Percentiles rank a stretch among this genome's conserved stretches.
These are phyloP conservation scores for Lyophyllum decastes DNA, from an alignment of 768 basidiomycete species.

Conservation along the genomic window DNA sequence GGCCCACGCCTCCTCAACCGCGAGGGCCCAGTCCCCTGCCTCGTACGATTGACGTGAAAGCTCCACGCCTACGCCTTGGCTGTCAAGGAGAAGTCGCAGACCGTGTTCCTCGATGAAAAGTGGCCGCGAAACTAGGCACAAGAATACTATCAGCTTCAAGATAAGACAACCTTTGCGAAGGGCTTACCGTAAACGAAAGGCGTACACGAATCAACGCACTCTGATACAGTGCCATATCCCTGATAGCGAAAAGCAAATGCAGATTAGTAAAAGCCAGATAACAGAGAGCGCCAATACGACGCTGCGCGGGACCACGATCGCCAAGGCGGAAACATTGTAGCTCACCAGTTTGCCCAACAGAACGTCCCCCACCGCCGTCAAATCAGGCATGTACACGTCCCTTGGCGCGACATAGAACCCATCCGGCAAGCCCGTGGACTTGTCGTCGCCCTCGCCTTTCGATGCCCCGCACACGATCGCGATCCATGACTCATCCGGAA, in stretches of 20 bases:
- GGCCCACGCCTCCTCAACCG: constrained; percentile 58
- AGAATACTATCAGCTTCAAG: not conserved
- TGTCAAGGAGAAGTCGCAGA: constrained; percentile 60
- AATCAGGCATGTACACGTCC: constrained; percentile 82
- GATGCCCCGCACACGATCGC: constrained; percentile 78
- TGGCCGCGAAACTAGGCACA: constrained; percentile 63
- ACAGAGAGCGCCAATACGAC: not conserved
- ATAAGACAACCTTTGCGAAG: not conserved
- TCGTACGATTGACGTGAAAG: constrained; percentile 67
- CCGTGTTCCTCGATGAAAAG: constrained; percentile 84
- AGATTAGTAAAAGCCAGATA: constrained; percentile 2
- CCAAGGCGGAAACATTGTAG: not conserved
- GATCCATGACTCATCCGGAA: constrained; percentile 75
- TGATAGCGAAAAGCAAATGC: constrained; percentile 21
- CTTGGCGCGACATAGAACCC: constrained; percentile 75
- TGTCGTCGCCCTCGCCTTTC: constrained; percentile 41
- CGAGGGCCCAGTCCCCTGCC: constrained; percentile 68
- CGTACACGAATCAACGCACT: constrained; percentile 75
- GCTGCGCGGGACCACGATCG: not conserved
- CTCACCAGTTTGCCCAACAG: constrained; percentile 76
- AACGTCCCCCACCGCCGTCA: constrained; percentile 73
- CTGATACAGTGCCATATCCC: constrained; percentile 84
- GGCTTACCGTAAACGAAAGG: constrained; percentile 74
- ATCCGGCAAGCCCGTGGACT: constrained; percentile 51
- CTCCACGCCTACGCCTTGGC: constrained; percentile 70